Evolutionary conservation across 768 basidiomycete species (phyloP).

Genomic region (Collybia mongolica): DNA sequence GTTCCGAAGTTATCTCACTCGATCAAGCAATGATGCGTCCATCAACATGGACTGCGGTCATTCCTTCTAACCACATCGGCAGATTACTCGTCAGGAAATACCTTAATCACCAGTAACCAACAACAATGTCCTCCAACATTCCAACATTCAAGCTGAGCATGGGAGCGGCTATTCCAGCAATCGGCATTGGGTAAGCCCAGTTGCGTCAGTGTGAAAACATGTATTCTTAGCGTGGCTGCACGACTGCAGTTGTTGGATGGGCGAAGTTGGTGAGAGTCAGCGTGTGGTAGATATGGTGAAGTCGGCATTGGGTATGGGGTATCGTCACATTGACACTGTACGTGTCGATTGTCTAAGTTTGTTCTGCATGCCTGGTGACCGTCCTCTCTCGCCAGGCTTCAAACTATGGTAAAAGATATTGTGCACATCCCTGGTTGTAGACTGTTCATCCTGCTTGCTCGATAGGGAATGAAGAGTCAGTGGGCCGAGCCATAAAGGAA

Average conservation of each 20-base stretch:
- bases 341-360: neutral
- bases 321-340: constrained; percentile 35
- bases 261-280: constrained; percentile 21
- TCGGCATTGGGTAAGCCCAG: constrained; percentile 25
- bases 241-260: constrained; percentile 29
- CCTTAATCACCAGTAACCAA: too few species aligned
- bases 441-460: neutral
- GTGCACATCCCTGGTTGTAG: neutral
- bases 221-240: neutral
- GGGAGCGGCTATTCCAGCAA: constrained; percentile 19
- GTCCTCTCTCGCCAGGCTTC: constrained; percentile 6
- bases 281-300: constrained; percentile 21
- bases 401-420: constrained; percentile 9
- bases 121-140: neutral
- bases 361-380: neutral
- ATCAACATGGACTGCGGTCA: too few species aligned
- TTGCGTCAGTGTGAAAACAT: neutral
- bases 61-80: too few species aligned
- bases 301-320: constrained; percentile 24
- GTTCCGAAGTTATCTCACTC: too few species aligned
- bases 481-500: constrained; percentile 35
- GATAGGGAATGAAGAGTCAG: constrained; percentile 34
- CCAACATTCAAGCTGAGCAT: constrained; percentile 20
- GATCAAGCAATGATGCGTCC: too few species aligned
- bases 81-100: too few species aligned